phyloP scores from a whole-genome alignment of 148 eudicot genomes.

The Fagopyrum esculentum region DNA sequence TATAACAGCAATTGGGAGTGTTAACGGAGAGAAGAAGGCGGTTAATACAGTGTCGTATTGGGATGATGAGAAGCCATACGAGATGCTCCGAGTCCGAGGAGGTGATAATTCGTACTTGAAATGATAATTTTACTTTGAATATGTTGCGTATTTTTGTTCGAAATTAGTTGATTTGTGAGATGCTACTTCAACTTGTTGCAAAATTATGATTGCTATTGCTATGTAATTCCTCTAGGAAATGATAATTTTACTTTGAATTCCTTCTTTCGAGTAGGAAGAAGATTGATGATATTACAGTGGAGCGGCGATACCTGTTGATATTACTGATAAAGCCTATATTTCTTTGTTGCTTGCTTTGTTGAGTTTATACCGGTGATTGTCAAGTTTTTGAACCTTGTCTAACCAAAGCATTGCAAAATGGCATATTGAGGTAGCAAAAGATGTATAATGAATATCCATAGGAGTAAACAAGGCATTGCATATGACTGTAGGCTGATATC shows the following conservation, averaged over 20 bases:
- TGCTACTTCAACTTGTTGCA: not conserved
- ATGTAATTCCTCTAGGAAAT: not conserved
- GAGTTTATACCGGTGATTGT: not conserved
- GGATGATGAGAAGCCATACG: slow-evolving; percentile 47
- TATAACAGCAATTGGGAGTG: slow-evolving; percentile 12
- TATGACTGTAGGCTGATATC: slow-evolving; percentile 45
- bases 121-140: too few relatives aligned
- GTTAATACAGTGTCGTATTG: slow-evolving; percentile 22
- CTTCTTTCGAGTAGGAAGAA: slow-evolving; percentile 50
- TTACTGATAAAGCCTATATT: slow-evolving; percentile 53
- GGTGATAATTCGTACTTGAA: slow-evolving; percentile 43
- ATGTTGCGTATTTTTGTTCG: not conserved
- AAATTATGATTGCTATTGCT: not conserved
- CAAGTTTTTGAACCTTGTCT: not conserved
- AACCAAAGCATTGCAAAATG: not conserved
- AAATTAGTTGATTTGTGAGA: slow-evolving; percentile 1
- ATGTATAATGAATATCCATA: not conserved
- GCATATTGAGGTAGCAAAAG: not conserved
- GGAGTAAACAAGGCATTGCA: not conserved
- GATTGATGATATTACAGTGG: slow-evolving; percentile 66
- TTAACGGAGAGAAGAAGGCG: slow-evolving; percentile 16
- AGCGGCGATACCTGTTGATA: slow-evolving; percentile 59
- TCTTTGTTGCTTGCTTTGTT: not conserved
- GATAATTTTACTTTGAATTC: not conserved
- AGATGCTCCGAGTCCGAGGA: slow-evolving; percentile 25